phyloP scores from a whole-genome alignment of 257 asterid species.

The Oldenlandia corymbosa region DNA sequence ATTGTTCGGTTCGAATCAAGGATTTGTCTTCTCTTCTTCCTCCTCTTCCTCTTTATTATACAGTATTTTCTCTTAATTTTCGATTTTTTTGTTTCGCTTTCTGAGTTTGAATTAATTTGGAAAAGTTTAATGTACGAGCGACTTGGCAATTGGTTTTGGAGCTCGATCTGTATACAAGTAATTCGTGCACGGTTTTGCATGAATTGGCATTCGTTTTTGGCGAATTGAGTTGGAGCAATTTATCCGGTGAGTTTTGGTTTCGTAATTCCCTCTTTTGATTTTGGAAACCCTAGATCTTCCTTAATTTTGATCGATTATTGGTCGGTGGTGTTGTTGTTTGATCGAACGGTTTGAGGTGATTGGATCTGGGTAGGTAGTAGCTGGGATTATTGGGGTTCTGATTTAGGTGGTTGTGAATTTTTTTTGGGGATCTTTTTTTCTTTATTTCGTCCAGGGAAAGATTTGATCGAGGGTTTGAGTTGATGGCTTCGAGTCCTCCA shows the following conservation, averaged over 20 bases:
- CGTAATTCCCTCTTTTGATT: slow-evolving; percentile 6
- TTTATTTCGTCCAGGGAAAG: slow-evolving; percentile 10
- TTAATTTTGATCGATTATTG: slow-evolving; percentile 28
- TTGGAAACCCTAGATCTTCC: slow-evolving; percentile 60
- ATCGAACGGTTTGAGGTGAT: slow-evolving; percentile 25
- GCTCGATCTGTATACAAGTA: slow-evolving; percentile 52
- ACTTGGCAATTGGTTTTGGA: slow-evolving; percentile 16
- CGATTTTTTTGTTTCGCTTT: neutral
- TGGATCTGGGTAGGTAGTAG: slow-evolving; percentile 50
- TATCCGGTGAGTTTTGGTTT: slow-evolving; percentile 15
- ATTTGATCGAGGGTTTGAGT: slow-evolving; percentile 30
- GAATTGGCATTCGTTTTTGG: slow-evolving; percentile 10
- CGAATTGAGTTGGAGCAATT: slow-evolving; percentile 22
- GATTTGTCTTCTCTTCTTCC: slow-evolving; percentile 37
- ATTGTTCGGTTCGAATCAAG: slow-evolving; percentile 32
- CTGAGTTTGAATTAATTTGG: slow-evolving; percentile 7
- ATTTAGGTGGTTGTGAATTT: slow-evolving; percentile 20
- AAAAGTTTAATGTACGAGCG: slow-evolving; percentile 22
- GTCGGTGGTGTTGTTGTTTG: slow-evolving; percentile 16
- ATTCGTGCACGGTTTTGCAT: neutral
- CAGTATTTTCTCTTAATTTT: neutral
- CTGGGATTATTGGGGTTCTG: slow-evolving; percentile 36
- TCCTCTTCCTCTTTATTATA: neutral
- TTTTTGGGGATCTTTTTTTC: slow-evolving; percentile 15
- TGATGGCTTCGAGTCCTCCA: slow-evolving; percentile 96